Evolutionary conservation across 2,329 filamentous ascomycete genomes (phyloP), one percentile per base, ranked within the genome.

Genomic region (Incumbomyces lentus): DNA sequence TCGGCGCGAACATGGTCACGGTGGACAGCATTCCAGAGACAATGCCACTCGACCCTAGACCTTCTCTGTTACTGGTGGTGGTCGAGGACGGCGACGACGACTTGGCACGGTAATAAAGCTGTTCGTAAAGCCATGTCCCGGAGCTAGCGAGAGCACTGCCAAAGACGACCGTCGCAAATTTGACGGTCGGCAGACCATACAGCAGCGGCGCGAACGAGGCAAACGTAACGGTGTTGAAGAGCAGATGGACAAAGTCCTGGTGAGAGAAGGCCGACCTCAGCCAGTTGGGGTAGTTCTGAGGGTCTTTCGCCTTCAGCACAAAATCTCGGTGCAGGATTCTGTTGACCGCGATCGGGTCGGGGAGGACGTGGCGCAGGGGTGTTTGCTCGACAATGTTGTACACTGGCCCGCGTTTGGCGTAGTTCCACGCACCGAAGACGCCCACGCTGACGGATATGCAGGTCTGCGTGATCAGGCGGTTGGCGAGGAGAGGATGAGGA

Each of bases 401-500:
- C 16, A 43, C 26, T 3, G 26, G 7, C 13, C 39, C 45, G n/a
- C 38, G 29, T 6, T 19, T 19, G 18, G 38, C 32, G 32, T 49
- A 45, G 41, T 46, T 44, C 40, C 42, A 49, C 1, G 34, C 33
- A 13, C 14, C 33, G 41, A 35, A 49, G 6, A 49, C 30, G 32
- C 41, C 36, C 10, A 49, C 26, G 33, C 16, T 19, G 3, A 35
- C 19, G 16, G 32, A 41, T 8, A 45, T 32, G 35, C 39, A 39
- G 41, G 16, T 34, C 18, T 35, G 14, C 10, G 46, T 45, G 26
- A 45, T 22, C 19, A 33, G 13, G 2, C 19, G 19, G 30, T 49
- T 44, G 30, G 32, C 13, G 33, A n/a, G 4, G 16, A 35, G 5
- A 11, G 22, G 22, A 26, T 4, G 22, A n/a, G n/a, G n/a, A n/a